Conservation (phyloP, 345 rosid genomes). For the Populus ilicifolia region DNA sequence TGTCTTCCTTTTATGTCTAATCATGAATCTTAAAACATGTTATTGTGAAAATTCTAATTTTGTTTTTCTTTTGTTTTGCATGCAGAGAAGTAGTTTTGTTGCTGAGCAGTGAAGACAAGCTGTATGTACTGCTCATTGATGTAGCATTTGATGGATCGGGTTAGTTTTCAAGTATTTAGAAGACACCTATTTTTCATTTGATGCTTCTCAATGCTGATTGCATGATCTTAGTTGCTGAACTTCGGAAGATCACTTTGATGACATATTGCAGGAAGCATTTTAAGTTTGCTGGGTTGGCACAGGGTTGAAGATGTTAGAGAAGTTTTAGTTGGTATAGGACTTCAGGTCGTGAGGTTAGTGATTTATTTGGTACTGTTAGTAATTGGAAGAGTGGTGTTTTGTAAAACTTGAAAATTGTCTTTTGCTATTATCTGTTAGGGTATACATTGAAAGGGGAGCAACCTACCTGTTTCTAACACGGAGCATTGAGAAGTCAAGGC, state of each 20-base stretch:
- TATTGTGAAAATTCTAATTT: neutral
- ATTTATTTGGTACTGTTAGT: slow-evolving; percentile 16
- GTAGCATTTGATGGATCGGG: slow-evolving; percentile 65
- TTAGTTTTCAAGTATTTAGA: slow-evolving; percentile 35
- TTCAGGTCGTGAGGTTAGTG: slow-evolving; percentile 83
- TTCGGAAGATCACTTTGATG: slow-evolving; percentile 26
- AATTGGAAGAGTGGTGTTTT: neutral
- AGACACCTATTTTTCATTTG: slow-evolving; percentile 14
- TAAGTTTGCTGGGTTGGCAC: slow-evolving; percentile 65
- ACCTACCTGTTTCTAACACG: slow-evolving; percentile 62
- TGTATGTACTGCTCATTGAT: slow-evolving; percentile 65
- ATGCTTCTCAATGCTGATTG: slow-evolving; percentile 12
- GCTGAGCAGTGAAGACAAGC: slow-evolving; percentile 56
- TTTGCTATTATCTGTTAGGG: slow-evolving; percentile 37
- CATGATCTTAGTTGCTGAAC: slow-evolving; percentile 11
- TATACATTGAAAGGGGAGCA: slow-evolving; percentile 44
- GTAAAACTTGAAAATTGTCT: slow-evolving; percentile 17
- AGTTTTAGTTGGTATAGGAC: slow-evolving; percentile 70
- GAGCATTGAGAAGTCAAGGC: slow-evolving; percentile 63
- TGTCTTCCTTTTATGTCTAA: neutral
- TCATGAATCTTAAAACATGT: neutral
- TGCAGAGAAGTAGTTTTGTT: slow-evolving; percentile 80
- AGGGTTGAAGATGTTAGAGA: slow-evolving; percentile 65
- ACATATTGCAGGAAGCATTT: slow-evolving; percentile 47
- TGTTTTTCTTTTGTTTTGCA: slow-evolving; percentile 17